phyloP scores from a whole-genome alignment of 106 monocot genomes.

The Dendrobium nobile region DNA sequence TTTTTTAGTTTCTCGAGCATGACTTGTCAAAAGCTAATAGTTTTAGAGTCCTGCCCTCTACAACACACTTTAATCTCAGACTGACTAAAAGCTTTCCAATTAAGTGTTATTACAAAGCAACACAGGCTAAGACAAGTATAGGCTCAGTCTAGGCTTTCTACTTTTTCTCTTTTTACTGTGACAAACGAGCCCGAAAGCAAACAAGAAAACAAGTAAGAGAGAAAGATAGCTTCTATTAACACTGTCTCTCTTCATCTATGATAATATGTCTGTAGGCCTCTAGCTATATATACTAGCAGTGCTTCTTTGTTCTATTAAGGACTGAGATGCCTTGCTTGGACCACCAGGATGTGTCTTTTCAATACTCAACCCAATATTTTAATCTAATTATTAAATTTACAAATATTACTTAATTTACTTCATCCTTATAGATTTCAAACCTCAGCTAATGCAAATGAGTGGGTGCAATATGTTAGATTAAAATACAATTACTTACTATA shows the following conservation, averaged over 20 bases:
- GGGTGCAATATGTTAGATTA: no score
- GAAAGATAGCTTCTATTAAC: background rate
- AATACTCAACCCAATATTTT: background rate
- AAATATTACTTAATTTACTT: no score
- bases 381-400: no score
- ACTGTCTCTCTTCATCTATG: background rate
- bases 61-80: background rate
- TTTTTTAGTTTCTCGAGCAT: background rate
- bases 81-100: slow-evolving; percentile 1
- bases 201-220: background rate
- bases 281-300: background rate
- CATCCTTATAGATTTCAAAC: no score
- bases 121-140: background rate
- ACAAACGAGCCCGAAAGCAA: background rate
- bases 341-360: background rate
- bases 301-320: background rate
- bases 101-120: background rate
- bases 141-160: background rate
- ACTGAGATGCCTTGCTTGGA: background rate
- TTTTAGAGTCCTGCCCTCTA: background rate
- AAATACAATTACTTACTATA: no score
- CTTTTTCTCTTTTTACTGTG: background rate
- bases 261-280: background rate
- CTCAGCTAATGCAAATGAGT: no score
- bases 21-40: slow-evolving; percentile 3